These are phyloP conservation scores for Diaporthe sp. DNA, from an alignment of 2,329 filamentous ascomycete genomes.

Conservation along the genomic window DNA sequence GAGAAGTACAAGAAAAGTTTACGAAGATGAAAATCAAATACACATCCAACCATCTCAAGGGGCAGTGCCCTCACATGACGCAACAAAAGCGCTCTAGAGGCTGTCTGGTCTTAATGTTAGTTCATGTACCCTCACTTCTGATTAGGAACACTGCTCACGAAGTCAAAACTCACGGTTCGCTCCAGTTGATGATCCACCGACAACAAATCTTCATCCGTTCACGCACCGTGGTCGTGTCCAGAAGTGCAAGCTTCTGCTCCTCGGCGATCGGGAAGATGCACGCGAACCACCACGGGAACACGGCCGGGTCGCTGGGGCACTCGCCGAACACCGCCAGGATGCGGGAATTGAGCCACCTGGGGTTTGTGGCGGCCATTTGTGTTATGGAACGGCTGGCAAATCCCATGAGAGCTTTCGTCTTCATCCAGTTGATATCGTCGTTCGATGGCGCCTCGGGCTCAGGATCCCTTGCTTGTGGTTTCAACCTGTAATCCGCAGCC, in stretches of 20 bases:
- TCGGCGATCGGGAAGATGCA: conserved; percentile 84
- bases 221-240: conserved; percentile 81
- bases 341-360: conserved; percentile 80
- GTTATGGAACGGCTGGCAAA: conserved; percentile 77
- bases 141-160: neutral
- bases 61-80: conserved; percentile 18
- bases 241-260: conserved; percentile 82
- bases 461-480: neutral
- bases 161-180: conserved; percentile 54
- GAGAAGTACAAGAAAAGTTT: conserved; percentile 13
- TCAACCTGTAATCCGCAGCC: conserved; percentile 55
- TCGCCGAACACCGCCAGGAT: conserved; percentile 83
- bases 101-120: conserved; percentile 63
- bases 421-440: conserved; percentile 65
- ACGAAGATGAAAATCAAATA: neutral
- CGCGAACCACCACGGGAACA: conserved; percentile 93
- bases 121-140: conserved; percentile 60
- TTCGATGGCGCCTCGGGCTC: conserved; percentile 37
- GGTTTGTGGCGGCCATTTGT: conserved; percentile 77
- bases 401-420: conserved; percentile 79
- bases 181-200: conserved; percentile 81
- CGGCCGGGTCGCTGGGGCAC: conserved; percentile 80
- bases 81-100: conserved; percentile 26
- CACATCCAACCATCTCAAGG: neutral
- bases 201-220: conserved; percentile 87